Percentiles rank a stretch among this genome's conserved stretches.
Evolutionary conservation across 2,329 filamentous ascomycete species (phyloP).

Genomic region (Ascochyta clinopodiicola): DNA sequence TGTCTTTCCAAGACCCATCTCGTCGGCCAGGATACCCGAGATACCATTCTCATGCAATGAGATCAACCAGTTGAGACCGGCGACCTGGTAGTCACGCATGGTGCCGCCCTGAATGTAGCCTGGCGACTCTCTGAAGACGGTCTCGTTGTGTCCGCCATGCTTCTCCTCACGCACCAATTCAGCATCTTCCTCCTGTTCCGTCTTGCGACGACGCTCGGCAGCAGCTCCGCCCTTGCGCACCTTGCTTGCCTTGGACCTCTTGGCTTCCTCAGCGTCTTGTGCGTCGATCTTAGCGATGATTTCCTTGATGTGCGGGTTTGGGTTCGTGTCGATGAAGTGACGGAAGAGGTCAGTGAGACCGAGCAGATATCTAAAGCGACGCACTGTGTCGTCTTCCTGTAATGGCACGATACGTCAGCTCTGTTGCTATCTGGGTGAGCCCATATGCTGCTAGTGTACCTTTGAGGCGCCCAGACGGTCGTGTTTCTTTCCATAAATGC

Average conservation of each 20-base stretch:
- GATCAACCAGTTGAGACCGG: conserved; percentile 96
- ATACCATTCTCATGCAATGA: conserved; percentile 99
- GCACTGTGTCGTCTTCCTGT: conserved; percentile 92
- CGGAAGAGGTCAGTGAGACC: conserved; percentile 96
- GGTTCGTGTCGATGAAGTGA: conserved; percentile 98
- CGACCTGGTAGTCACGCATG: conserved; percentile 97
- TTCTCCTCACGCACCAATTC: conserved; percentile 88
- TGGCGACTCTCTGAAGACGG: conserved; percentile 88
- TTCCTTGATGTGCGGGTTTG: conserved; percentile 90
- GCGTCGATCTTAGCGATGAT: conserved; percentile 95
- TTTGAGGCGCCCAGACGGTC: conserved; percentile 91
- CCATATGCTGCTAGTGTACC: conserved; percentile 57
- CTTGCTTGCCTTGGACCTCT: conserved; percentile 73
- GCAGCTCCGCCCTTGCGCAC: conserved; percentile 84
- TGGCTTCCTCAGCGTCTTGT: conserved; percentile 78
- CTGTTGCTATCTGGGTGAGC: not conserved
- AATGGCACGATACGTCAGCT: conserved; percentile 17
- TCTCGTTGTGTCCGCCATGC: conserved; percentile 80
- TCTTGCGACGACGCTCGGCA: conserved; percentile 80
- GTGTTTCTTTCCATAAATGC: conserved; percentile 93
- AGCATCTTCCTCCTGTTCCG: conserved; percentile 96
- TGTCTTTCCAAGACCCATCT: conserved; percentile 99
- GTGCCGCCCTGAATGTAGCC: conserved; percentile 81
- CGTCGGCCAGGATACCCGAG: conserved; percentile 94
- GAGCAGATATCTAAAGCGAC: conserved; percentile 91